A percentile compares a stretch with the other conserved stretches of the same genome.
Evolutionary conservation across 495 filamentous ascomycete genomes (phyloP).

Genomic region (Sabuloglossum arenarium): DNA sequence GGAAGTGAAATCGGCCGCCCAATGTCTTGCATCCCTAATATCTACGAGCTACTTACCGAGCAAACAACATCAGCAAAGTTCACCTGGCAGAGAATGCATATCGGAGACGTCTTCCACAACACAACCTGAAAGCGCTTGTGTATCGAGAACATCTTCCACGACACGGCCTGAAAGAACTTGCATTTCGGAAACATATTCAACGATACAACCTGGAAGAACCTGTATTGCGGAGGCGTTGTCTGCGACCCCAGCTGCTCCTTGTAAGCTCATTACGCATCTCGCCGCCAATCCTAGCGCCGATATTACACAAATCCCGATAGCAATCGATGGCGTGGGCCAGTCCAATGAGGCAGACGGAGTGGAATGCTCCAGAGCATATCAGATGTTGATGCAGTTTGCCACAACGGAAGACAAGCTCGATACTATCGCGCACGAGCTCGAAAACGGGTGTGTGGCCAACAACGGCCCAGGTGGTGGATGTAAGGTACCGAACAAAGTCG

Average conservation of each 20-base stretch:
- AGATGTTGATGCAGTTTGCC: conserved; percentile 13
- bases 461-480: conserved; percentile 8
- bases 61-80: no score
- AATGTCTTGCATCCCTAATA: no score
- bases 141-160: no score
- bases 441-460: conserved; percentile 9
- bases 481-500: conserved; percentile 10
- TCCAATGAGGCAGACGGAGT: conserved; percentile 5
- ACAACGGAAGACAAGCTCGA: conserved; percentile 11
- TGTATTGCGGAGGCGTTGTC: neutral
- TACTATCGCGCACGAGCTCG: conserved; percentile 8
- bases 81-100: no score
- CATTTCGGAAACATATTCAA: no score
- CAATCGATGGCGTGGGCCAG: neutral
- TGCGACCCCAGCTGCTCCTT: neutral
- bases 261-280: neutral
- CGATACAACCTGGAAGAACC: no score
- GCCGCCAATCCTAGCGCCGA: neutral
- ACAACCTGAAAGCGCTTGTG: no score
- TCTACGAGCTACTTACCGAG: no score
- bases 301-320: neutral
- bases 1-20: no score
- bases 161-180: no score
- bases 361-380: conserved; percentile 9
- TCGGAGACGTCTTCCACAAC: no score